Conservation (phyloP, 331 rosid genomes). For the Quercus phellos region DNA sequence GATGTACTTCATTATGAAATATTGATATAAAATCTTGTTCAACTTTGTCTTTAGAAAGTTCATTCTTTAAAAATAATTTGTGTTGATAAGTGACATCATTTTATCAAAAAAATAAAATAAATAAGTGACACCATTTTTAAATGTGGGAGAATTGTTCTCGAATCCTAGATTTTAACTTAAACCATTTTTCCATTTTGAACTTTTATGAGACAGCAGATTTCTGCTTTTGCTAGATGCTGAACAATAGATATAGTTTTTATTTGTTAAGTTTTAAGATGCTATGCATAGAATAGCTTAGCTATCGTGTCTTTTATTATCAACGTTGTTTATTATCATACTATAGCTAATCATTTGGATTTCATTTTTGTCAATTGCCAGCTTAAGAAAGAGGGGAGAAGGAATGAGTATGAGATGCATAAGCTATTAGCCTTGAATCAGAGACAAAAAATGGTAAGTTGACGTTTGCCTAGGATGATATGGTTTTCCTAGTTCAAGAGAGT, state of each 20-base stretch:
- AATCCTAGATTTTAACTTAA: not conserved
- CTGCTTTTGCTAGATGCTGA: not conserved
- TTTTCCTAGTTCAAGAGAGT: not conserved
- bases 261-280: not conserved
- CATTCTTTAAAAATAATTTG: too few relatives aligned
- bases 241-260: not conserved
- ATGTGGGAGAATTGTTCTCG: not conserved
- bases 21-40: too few relatives aligned
- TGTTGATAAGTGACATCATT: too few relatives aligned
- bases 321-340: not conserved
- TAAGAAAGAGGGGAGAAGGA: conserved; percentile 94
- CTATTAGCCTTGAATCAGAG: conserved; percentile 86
- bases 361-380: conserved; percentile 54
- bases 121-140: not conserved
- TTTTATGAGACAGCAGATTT: not conserved
- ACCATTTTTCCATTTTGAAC: not conserved
- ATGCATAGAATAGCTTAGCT: not conserved
- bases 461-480: conserved; percentile 17
- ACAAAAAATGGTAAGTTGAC: conserved; percentile 70
- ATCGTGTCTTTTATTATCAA: not conserved
- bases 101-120: too few relatives aligned
- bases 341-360: conserved; percentile 10
- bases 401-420: conserved; percentile 95
- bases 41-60: too few relatives aligned
- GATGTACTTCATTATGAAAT: too few relatives aligned